Base-by-base conservation (phyloP, 805 yeast species). In the Candida namnaoensis region DNA sequence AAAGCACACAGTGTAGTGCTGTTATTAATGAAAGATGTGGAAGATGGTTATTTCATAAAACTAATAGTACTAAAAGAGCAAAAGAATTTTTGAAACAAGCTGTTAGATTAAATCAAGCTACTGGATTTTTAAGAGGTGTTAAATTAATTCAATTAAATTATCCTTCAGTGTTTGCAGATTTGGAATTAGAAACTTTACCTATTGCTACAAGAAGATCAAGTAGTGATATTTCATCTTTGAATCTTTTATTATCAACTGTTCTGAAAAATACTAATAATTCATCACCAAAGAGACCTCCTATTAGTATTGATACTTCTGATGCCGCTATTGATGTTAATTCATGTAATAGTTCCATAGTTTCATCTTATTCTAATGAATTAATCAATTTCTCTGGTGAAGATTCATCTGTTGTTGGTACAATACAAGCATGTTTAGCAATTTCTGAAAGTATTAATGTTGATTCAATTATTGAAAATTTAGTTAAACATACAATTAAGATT, bases 371-470 rank as follows among this genome's bases (percentile, higher is more conserved):
- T 5, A 14, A 33, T 27, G 37, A 35, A 3, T 5, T 34, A 19
- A 40, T 33, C 19, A 34, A 40, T 1, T 14, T 37, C 3, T 10
- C 36, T 11, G 23, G n/a, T 19, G 38, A 44, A 39, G 38, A 47
- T 41, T 12, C 43, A 7, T 48, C 57, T 37, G 46, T 62, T 37
- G 61, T 61, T 36, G 50, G 50, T n/a, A 72, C 73, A 0, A 56
- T 74, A 40, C 61, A 61, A 40, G 66, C 74, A 2, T 71, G 77
- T 47, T 56, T 72, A n/a, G 64, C 66, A 12, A 70, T 74, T n/a
- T 66, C 76, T 2, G 76, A 71, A 46, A 64, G 72, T 7, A 62
- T 66, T 12, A 63, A 65, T 38, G 54, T 59, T 36, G 60, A 58
- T 4, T 50, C 64, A 1, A 70, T 72, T 38, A 51, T 66, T 4